Percentiles rank a stretch among this genome's conserved stretches.
These are phyloP conservation scores for Nigrospora osmanthi DNA, from an alignment of 2,329 filamentous ascomycete genomes.

Conservation along the genomic window DNA sequence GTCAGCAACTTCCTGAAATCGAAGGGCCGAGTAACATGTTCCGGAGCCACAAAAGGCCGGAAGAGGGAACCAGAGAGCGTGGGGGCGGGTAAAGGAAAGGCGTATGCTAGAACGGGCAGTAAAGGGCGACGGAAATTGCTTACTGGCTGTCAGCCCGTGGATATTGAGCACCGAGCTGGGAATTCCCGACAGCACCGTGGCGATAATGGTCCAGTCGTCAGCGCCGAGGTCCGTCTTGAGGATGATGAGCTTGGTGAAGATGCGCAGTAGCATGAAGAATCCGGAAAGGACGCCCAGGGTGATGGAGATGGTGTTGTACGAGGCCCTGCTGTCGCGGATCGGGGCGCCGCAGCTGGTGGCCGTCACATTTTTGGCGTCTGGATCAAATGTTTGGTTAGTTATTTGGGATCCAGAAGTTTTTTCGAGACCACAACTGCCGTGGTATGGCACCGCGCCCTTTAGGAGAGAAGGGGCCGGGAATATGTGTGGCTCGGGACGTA, in stretches of 20 bases:
- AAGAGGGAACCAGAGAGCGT: too few relatives aligned
- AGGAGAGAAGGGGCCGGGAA: slow-evolving; percentile 1
- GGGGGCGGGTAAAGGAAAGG: too few relatives aligned
- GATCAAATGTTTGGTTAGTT: slow-evolving; percentile 4
- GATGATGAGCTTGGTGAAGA: slow-evolving; percentile 24
- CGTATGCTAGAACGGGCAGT: too few relatives aligned
- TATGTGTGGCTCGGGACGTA: slow-evolving; percentile 9
- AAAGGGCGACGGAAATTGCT: too few relatives aligned
- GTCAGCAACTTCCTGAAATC: too few relatives aligned
- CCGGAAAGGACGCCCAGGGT: slow-evolving; percentile 25
- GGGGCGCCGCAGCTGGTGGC: slow-evolving; percentile 17
- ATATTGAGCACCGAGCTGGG: slow-evolving; percentile 19
- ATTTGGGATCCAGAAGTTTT: slow-evolving; percentile 4
- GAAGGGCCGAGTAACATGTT: too few relatives aligned
- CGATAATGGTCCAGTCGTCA: slow-evolving; percentile 28
- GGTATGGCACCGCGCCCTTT: background rate
- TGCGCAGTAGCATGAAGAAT: slow-evolving; percentile 32
- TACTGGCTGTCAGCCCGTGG: slow-evolving; percentile 9
- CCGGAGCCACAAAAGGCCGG: too few relatives aligned
- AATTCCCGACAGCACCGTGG: slow-evolving; percentile 17
- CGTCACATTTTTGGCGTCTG: slow-evolving; percentile 10
- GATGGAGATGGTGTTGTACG: slow-evolving; percentile 25
- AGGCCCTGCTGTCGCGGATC: slow-evolving; percentile 20
- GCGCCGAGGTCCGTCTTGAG: slow-evolving; percentile 25
- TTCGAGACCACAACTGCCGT: too few relatives aligned